Evolutionary conservation across 169 alveolate genomes (phyloP).

Genomic region (Pseudocohnilembus persalinus): DNA sequence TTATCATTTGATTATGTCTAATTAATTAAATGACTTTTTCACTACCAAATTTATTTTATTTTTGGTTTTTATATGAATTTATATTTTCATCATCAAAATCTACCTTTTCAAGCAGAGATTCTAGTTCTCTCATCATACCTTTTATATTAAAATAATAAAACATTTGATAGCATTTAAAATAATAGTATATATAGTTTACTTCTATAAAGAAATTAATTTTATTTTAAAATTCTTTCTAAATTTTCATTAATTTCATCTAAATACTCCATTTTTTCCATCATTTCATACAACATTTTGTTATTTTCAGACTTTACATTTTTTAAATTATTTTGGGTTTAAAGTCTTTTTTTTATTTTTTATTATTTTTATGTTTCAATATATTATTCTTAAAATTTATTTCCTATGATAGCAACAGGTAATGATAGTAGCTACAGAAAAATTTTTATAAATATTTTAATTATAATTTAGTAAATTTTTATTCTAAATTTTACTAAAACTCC

Average conservation of each 20-base stretch:
- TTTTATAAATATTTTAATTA: too few species aligned
- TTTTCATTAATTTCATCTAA: constrained; percentile 42
- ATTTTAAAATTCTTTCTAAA: constrained; percentile 28
- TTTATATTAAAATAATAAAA: too few species aligned
- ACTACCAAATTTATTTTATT: too few species aligned
- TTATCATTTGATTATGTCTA: neutral
- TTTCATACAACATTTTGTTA: constrained; percentile 32
- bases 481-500: constrained; percentile 37
- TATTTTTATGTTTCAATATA: constrained; percentile 33
- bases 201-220: constrained; percentile 42
- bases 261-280: constrained; percentile 20
- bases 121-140: neutral
- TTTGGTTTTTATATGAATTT: too few species aligned
- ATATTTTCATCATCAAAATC: neutral
- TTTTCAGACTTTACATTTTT: constrained; percentile 9
- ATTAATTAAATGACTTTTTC: neutral
- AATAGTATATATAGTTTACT: constrained; percentile 3
- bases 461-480: neutral
- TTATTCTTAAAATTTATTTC: constrained; percentile 42
- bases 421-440: constrained; percentile 23
- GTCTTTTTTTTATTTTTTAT: constrained; percentile 14
- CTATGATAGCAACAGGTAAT: constrained; percentile 46
- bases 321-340: constrained; percentile 10
- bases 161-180: too few species aligned
- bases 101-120: neutral